Conservation (phyloP, 345 rosid species). For the Hevea brasiliensis region DNA sequence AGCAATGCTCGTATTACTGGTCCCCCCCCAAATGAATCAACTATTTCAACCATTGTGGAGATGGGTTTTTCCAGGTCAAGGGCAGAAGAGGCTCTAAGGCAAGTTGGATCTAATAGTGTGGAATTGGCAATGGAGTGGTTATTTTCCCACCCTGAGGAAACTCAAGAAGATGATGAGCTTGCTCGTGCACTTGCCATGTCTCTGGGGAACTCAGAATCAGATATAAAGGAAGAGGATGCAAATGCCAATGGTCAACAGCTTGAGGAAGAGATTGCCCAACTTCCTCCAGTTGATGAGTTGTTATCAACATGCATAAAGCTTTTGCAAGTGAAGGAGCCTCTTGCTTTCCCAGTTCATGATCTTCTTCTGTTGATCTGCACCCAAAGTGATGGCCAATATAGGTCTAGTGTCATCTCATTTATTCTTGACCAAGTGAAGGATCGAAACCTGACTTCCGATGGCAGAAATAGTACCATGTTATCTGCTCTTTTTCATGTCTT, state of each 20-base stretch:
- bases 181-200: constrained; percentile 99
- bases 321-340: constrained; percentile 84
- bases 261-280: constrained; percentile 76
- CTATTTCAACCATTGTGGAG: constrained; percentile 88
- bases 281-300: constrained; percentile 89
- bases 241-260: constrained; percentile 45
- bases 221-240: constrained; percentile 58
- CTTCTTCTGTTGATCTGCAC: constrained; percentile 81
- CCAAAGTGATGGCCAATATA: constrained; percentile 79
- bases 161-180: constrained; percentile 94
- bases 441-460: constrained; percentile 51
- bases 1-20: constrained; percentile 63
- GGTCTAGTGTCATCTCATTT: constrained; percentile 73
- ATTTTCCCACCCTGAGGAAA: constrained; percentile 88
- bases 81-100: constrained; percentile 97
- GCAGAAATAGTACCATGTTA: constrained; percentile 49
- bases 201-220: constrained; percentile 82
- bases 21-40: constrained; percentile 86
- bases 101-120: constrained; percentile 87
- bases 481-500: constrained; percentile 81
- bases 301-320: constrained; percentile 80
- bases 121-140: constrained; percentile 99
- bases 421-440: constrained; percentile 69
- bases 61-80: constrained; percentile 95
- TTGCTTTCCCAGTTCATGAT: constrained; percentile 88